Percentiles rank a stretch among this genome's conserved stretches.
Evolutionary conservation across 164 flowering plant genomes (phyloP).

Genomic region (Warburgia ugandensis): DNA sequence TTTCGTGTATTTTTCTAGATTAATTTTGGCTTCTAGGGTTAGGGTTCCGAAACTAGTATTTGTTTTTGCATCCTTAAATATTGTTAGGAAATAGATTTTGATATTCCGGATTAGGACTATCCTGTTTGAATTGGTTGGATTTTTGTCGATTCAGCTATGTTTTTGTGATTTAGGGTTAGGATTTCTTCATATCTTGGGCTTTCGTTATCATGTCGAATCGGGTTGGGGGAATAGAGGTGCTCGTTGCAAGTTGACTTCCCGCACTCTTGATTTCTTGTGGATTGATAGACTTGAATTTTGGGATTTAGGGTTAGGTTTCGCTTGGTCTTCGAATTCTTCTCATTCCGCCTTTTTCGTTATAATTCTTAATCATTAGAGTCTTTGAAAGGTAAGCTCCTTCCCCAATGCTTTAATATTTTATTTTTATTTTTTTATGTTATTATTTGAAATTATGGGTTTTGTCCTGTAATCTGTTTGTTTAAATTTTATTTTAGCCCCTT

Average conservation of each 20-base stretch:
- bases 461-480: too few species aligned
- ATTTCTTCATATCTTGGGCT: too few species aligned
- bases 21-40: slow-evolving; percentile 22
- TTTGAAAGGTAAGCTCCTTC: neutral
- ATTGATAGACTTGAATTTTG: slow-evolving; percentile 7
- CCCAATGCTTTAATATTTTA: too few species aligned
- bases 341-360: neutral
- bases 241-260: neutral
- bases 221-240: too few species aligned
- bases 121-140: too few species aligned
- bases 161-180: too few species aligned
- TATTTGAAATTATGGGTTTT: too few species aligned
- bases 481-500: too few species aligned
- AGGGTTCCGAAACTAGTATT: slow-evolving; percentile 19
- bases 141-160: too few species aligned
- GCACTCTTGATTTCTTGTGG: neutral
- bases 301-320: slow-evolving; percentile 31
- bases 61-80: slow-evolving; percentile 4
- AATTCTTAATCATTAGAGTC: neutral
- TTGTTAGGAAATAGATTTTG: too few species aligned
- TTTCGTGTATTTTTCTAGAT: slow-evolving; percentile 4
- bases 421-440: too few species aligned
- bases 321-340: slow-evolving; percentile 10
- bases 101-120: neutral
- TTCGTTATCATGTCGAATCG: slow-evolving; percentile 9